Evolutionary conservation across 2,329 filamentous ascomycete species (phyloP), one percentile per base, ranked within the genome.

Genomic region (Arthrobotrys sphaeroides): DNA sequence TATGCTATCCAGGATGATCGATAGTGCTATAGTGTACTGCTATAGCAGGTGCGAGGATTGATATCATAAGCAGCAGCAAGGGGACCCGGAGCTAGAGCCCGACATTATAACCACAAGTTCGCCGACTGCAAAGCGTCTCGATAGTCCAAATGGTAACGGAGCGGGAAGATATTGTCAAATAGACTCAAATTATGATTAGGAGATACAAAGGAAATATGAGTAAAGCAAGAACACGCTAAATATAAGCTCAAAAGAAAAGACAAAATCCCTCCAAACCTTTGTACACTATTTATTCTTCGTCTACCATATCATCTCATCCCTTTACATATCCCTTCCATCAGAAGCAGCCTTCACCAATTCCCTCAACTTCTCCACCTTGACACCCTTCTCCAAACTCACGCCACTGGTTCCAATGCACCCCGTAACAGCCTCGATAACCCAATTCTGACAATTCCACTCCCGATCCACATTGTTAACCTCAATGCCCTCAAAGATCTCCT

Each of bases 381-480:
- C 7, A 2, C 72, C 72, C 64, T 64, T 68, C 47, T 75, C 72
- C 53, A 74, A 45, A 20, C 43, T 74, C 10, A 75, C 72, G 26
- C 47, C 47, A 9, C 33, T 53, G 26, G 65, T 16, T 9, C 59
- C 59, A n/a, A 69, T 51, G 10, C 62, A 51, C 7, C 51, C 59
- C 16, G 10, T 59, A 20, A 75, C 24, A 16, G 72, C 72, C n/a
- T 69, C 64, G 4, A 65, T 51, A 28, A 75, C 72, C 72, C 72
- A 75, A 47, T 75, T 26, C 47, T 75, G 72, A 53, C 72, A 69
- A 42, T 75, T 75, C 72, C 72, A 75, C 6, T 40, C 57, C 64
- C 51, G 60, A 22, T 75, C 51, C 3, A 75, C 72, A 53, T 75
- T 75, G 42, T 75, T 55, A 26, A 75, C 72, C 12, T 42, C 57